A percentile compares a stretch with the other conserved stretches of the same genome.
phyloP scores from a whole-genome alignment of 2,329 filamentous ascomycete genomes.

The Neonectria punicea region DNA sequence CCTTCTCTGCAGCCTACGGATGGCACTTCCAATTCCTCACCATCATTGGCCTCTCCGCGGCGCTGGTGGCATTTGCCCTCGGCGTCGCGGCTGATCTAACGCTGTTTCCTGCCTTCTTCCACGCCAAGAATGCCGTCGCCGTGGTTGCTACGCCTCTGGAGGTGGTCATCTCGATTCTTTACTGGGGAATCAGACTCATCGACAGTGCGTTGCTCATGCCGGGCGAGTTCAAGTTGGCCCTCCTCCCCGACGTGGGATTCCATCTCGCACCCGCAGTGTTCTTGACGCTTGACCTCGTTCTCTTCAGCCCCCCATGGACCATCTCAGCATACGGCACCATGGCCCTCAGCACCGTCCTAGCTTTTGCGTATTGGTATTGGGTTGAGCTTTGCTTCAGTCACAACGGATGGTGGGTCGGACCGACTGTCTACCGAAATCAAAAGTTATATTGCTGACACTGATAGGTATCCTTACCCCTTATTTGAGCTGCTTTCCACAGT shows the following conservation, averaged over 20 bases:
- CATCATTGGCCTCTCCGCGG: constrained; percentile 74
- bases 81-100: constrained; percentile 74
- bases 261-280: constrained; percentile 74
- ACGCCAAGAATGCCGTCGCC: constrained; percentile 73
- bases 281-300: constrained; percentile 71
- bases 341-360: constrained; percentile 66
- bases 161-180: constrained; percentile 75
- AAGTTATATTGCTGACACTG: constrained; percentile 18
- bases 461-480: constrained; percentile 86
- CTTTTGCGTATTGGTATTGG: constrained; percentile 80
- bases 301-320: constrained; percentile 79
- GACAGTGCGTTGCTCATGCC: constrained; percentile 64
- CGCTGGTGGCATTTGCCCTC: constrained; percentile 68
- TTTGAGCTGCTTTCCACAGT: constrained; percentile 74
- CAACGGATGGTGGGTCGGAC: constrained; percentile 68
- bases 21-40: constrained; percentile 79
- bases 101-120: constrained; percentile 67
- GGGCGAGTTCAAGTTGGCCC: constrained; percentile 64
- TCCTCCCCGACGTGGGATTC: constrained; percentile 70
- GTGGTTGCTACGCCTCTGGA: constrained; percentile 76
- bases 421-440: not conserved
- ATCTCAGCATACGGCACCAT: constrained; percentile 70
- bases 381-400: constrained; percentile 75
- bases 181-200: constrained; percentile 74
- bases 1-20: constrained; percentile 69